Evolutionary conservation across 768 basidiomycete genomes (phyloP), one percentile per base, ranked within the genome.

Genomic region (Steccherinum ochraceum): DNA sequence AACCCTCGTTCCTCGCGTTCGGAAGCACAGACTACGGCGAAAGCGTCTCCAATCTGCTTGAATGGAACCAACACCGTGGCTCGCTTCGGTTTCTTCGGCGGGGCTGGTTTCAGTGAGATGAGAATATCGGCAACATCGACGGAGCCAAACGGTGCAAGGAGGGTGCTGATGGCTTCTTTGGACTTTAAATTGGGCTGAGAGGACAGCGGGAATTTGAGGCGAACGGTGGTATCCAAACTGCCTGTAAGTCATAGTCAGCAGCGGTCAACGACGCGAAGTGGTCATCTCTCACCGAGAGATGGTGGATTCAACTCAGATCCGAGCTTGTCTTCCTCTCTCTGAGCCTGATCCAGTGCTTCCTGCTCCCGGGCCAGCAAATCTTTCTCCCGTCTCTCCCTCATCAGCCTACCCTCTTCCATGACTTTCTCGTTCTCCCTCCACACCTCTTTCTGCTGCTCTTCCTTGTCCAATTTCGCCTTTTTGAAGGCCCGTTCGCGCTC

Each of bases 21-120:
- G 52, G 69, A 81, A 21, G 78, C 83, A 56, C 81, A 81, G 0
- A 91, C 83, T 2, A 81, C 86, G 2, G 81, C 84, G 60, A 89
- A 88, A 2, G 90, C 89, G 40, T 85, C 79, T 1, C 82, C 76
- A 42, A 91, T 83, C 56, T 83, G 84, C 52, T 80, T 77, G 64
- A 91, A 92, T 4, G 86, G 83, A 0, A 90, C 79, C 3, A 88
- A 72, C 0, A 90, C 89, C 4, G 76, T 88, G 1, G 78, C 85
- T 39, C 73, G 73, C 56, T 84, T 90, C 3, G 79, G 76, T n/a
- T 76, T 72, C 58, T 80, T 81, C 20, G 74, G 72, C 0, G 75
- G 67, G 0, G 72, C 64, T 18, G 80, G 73, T 61, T 79, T 86
- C 59, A 86, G 68, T 5, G 82, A 82, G 25, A 90, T 63, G 3